phyloP scores from a whole-genome alignment of 1,139 yeast species.

The Protomyces pachydermus region DNA sequence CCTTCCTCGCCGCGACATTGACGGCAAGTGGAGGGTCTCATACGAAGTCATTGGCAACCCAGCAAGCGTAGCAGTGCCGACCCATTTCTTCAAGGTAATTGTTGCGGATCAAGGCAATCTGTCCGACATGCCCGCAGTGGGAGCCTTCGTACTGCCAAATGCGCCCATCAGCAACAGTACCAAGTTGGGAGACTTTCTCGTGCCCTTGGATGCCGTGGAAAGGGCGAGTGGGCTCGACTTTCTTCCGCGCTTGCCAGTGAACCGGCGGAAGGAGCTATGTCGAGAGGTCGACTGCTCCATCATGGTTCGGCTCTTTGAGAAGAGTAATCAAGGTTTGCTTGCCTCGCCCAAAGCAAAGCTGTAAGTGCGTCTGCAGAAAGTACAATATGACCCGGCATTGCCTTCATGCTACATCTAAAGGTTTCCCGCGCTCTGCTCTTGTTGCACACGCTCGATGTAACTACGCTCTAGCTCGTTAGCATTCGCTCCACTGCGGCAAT shows the following conservation, averaged over 20 bases:
- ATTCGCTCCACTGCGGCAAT: neutral
- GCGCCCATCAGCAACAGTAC: constrained; percentile 62
- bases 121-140: constrained; percentile 61
- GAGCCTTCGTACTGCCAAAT: constrained; percentile 91
- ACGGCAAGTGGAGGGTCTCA: constrained; percentile 73
- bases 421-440: constrained; percentile 10
- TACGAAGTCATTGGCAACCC: constrained; percentile 94
- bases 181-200: constrained; percentile 71
- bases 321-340: constrained; percentile 45
- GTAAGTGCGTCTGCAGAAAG: neutral
- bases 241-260: constrained; percentile 60
- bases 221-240: constrained; percentile 67
- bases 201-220: constrained; percentile 85
- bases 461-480: constrained; percentile 4
- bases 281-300: constrained; percentile 73
- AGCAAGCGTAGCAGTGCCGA: constrained; percentile 93
- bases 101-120: constrained; percentile 62
- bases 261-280: constrained; percentile 64
- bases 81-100: constrained; percentile 87
- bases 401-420: neutral
- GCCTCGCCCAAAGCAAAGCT: constrained; percentile 29
- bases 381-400: constrained; percentile 3
- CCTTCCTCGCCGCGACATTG: constrained; percentile 69
- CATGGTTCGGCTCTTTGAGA: constrained; percentile 73
- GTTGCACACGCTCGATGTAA: constrained; percentile 46